These are phyloP conservation scores for Arachnomyces sp. DNA, from an alignment of 2,329 filamentous ascomycete species.

Conservation along the genomic window DNA sequence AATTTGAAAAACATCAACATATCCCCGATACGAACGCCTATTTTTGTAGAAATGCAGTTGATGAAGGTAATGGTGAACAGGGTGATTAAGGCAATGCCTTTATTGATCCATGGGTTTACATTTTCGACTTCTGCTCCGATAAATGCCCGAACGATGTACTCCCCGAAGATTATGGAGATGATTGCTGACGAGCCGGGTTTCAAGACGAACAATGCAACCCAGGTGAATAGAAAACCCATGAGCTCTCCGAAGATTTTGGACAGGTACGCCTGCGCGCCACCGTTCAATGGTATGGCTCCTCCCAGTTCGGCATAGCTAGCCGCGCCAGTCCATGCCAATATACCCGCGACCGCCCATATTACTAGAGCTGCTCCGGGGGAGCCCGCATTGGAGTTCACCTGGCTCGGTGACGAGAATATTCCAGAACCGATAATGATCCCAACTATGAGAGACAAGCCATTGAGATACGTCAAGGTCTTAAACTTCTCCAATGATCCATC, in stretches of 20 bases:
- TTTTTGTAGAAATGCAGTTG: conserved; percentile 83
- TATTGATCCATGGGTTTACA: conserved; percentile 81
- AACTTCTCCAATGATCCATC: conserved; percentile 84
- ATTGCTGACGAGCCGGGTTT: conserved; percentile 93
- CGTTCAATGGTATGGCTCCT: conserved; percentile 90
- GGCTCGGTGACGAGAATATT: conserved; percentile 89
- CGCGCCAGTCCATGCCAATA: conserved; percentile 91
- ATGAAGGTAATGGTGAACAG: conserved; percentile 69
- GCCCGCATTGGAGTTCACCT: conserved; percentile 84
- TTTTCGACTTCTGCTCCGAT: conserved; percentile 79
- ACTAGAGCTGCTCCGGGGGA: conserved; percentile 83
- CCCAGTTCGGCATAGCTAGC: conserved; percentile 93
- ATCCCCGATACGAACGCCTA: conserved; percentile 82
- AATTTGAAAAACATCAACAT: conserved; percentile 97
- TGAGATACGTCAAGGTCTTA: conserved; percentile 91
- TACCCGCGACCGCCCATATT: conserved; percentile 85
- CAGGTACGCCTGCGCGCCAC: conserved; percentile 86
- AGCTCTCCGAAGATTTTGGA: conserved; percentile 95
- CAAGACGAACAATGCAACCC: conserved; percentile 87
- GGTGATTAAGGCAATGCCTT: conserved; percentile 71
- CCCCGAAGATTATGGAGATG: conserved; percentile 94
- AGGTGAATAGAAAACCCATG: conserved; percentile 88
- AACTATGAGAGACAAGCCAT: conserved; percentile 82
- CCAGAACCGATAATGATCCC: conserved; percentile 93
- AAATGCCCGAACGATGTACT: conserved; percentile 84